Base-by-base conservation (phyloP, 163 green algal species). In the Chloromonas sp. region DNA sequence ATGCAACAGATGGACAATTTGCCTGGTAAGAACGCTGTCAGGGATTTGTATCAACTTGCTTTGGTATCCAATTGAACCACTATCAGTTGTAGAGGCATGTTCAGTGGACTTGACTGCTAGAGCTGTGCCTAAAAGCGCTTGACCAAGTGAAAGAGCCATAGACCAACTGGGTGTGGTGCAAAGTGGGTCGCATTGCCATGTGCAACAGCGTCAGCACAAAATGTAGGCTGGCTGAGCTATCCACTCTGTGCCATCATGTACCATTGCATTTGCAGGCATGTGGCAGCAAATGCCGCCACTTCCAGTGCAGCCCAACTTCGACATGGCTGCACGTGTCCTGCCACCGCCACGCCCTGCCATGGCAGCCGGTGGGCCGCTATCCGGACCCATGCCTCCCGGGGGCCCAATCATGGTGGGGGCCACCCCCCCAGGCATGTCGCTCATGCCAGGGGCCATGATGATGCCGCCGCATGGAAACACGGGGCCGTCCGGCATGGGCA, bases 1-100 rank as follows among this genome's bases (percentile, higher is more conserved):
- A 86, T 95, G 61, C 85, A 92, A n/a, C 88, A 93, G 60, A 96
- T 97, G 88, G 88, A 87, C 62, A 82, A 14, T 15, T 92, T 94
- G 84, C 81, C 66, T 76, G 81, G 84, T 86, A 76, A 74, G 82
- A 36, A 58, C 71, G 13, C 71, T 59, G 71, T 5, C 13, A 58
- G 71, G 71, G 71, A 79, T 79, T 36, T 11, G 71, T 11, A 76
- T 36, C 36, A 36, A 36, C 36, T 36, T 36, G 36, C 36, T 36
- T 36, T 36, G 36, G 36, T 36, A 36, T 36, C 36, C 36, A 36
- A 36, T 36, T 36, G 36, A 36, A 36, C 36, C 36, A 36, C 36
- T 36, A 36, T 36, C 36, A 36, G 36, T 36, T 36, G 36, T 36
- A 36, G 36, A 36, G 36, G 36, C 36, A 36, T 36, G 36, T 36